These are phyloP conservation scores for Pisolithus albus DNA, from an alignment of 768 basidiomycete genomes.

Conservation along the genomic window DNA sequence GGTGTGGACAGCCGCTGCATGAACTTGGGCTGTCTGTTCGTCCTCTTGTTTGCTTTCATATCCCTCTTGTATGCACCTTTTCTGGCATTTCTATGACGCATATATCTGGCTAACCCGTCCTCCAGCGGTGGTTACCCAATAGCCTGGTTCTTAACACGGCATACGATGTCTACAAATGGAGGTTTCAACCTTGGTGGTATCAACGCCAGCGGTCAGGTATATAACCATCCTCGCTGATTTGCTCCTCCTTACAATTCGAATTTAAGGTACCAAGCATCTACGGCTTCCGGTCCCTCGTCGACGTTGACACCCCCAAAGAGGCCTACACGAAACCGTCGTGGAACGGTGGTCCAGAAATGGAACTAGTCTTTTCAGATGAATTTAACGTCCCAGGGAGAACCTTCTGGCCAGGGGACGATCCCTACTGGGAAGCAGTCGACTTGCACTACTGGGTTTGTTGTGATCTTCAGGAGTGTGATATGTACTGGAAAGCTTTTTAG, in stretches of 20 bases:
- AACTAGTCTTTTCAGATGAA: slow-evolving; percentile 74
- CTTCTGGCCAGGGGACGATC: slow-evolving; percentile 80
- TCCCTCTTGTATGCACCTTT: slow-evolving; percentile 51
- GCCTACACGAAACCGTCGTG: slow-evolving; percentile 50
- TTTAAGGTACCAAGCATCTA: slow-evolving; percentile 48
- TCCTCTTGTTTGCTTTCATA: slow-evolving; percentile 43
- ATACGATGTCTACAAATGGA: slow-evolving; percentile 28
- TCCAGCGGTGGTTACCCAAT: slow-evolving; percentile 40
- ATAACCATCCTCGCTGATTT: background rate
- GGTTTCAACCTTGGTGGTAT: slow-evolving; percentile 64
- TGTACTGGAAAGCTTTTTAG: slow-evolving; percentile 21
- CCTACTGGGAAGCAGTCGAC: slow-evolving; percentile 66
- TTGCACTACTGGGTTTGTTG: slow-evolving; percentile 36
- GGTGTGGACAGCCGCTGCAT: slow-evolving; percentile 57
- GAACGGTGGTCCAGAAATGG: slow-evolving; percentile 48
- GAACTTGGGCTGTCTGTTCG: slow-evolving; percentile 64
- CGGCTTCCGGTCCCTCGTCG: slow-evolving; percentile 53
- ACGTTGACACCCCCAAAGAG: slow-evolving; percentile 50
- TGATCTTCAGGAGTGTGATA: slow-evolving; percentile 13
- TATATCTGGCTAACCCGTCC: background rate
- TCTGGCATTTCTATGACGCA: background rate
- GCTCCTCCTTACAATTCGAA: background rate
- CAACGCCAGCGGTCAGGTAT: slow-evolving; percentile 67
- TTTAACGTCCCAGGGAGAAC: slow-evolving; percentile 70
- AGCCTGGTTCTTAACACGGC: slow-evolving; percentile 31